Conservation (phyloP, 148 eudicot genomes). For the Nepenthes mirabilis region DNA sequence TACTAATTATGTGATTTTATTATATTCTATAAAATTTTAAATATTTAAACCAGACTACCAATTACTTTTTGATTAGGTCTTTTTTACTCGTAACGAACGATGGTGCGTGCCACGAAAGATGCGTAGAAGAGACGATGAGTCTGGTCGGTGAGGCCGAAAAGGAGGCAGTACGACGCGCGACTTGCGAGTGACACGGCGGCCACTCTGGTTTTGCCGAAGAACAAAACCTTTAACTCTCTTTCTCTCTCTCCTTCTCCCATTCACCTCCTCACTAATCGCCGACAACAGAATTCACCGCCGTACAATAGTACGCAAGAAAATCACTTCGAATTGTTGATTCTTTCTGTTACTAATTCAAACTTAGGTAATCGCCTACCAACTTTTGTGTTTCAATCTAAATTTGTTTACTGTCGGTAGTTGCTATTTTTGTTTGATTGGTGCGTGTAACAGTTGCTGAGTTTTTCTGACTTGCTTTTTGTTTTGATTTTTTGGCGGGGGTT, state of each 20-base stretch:
- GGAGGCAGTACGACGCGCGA: no score
- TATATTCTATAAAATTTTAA: no score
- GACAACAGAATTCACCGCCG: neutral
- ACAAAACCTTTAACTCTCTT: neutral
- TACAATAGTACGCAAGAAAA: slow-evolving; percentile 12
- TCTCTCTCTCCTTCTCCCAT: slow-evolving; percentile 10
- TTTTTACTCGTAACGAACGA: no score
- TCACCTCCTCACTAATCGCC: slow-evolving; percentile 4
- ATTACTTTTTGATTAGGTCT: no score
- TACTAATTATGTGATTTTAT: no score
- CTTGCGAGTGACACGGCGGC: neutral
- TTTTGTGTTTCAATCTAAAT: neutral
- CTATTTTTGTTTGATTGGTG: no score
- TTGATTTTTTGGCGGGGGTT: neutral
- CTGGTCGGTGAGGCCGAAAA: no score
- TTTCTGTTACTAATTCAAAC: neutral
- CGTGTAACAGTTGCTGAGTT: neutral
- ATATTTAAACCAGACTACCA: no score
- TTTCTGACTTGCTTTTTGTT: slow-evolving; percentile 8
- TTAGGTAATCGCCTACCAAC: neutral
- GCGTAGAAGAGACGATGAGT: no score
- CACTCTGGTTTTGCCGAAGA: neutral
- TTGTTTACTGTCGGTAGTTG: neutral
- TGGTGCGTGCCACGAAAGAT: no score
- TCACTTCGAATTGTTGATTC: slow-evolving; percentile 14